A percentile compares a stretch with the other conserved stretches of the same genome.
Conservation (phyloP, 805 yeast genomes). For the Candida verbasci region DNA sequence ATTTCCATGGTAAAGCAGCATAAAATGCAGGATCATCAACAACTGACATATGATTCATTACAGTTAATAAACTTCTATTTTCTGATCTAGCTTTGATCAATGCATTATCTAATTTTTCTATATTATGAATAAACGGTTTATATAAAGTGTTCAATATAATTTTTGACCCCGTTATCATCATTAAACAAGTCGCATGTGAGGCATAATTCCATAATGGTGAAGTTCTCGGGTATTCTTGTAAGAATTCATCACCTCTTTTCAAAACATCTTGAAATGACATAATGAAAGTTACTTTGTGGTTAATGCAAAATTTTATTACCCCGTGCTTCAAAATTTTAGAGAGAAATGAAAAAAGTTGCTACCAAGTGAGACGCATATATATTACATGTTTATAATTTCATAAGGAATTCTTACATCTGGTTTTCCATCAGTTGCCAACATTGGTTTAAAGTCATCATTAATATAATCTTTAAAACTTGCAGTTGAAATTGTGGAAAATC, state of each 20-base stretch:
- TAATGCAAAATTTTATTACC: conserved; percentile 2
- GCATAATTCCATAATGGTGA: conserved; percentile 59
- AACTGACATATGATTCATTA: conserved; percentile 90
- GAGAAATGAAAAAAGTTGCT: too few species aligned
- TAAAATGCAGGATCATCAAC: conserved; percentile 91
- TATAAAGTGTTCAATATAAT: conserved; percentile 56
- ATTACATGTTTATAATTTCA: neutral
- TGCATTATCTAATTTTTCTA: conserved; percentile 63
- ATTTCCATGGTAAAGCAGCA: conserved; percentile 77
- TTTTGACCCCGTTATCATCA: conserved; percentile 64
- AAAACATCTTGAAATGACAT: conserved; percentile 72
- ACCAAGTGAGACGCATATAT: too few species aligned
- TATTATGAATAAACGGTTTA: conserved; percentile 56
- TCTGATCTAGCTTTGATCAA: conserved; percentile 59
- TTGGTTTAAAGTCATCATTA: neutral
- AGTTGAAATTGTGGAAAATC: neutral
- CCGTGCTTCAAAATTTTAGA: conserved; percentile 1
- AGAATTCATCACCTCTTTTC: conserved; percentile 68
- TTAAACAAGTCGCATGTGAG: conserved; percentile 64
- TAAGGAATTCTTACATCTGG: neutral
- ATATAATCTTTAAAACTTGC: conserved; percentile 5
- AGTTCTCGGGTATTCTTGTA: conserved; percentile 57
- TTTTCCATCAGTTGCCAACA: neutral
- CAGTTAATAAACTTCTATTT: conserved; percentile 72
- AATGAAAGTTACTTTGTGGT: too few species aligned